These are phyloP conservation scores for Puccinia horiana DNA, from an alignment of 1,284 basidiomycete species.

Conservation along the genomic window DNA sequence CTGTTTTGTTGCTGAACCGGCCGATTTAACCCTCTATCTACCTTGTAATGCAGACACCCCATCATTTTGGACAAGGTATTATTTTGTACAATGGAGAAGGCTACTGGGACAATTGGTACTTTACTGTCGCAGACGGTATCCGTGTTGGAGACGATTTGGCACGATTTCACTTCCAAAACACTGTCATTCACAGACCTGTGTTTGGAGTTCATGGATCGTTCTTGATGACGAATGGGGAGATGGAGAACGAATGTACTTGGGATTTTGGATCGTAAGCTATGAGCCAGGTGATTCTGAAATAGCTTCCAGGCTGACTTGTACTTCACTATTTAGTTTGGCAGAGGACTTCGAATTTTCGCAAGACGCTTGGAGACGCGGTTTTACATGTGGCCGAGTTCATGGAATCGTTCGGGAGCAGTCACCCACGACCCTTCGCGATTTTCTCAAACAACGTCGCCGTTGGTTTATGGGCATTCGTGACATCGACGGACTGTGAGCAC, in stretches of 20 bases:
- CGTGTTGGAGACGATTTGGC: constrained; percentile 61
- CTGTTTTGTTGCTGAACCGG: constrained; percentile 33
- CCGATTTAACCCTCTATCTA: neutral
- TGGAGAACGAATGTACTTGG: constrained; percentile 61
- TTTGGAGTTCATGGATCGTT: constrained; percentile 61
- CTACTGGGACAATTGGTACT: constrained; percentile 61
- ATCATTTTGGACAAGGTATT: constrained; percentile 61
- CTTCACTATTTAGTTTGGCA: constrained; percentile 55
- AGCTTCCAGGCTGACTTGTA: neutral
- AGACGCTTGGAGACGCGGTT: constrained; percentile 60
- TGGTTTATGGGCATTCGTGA: constrained; percentile 60
- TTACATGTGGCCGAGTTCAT: constrained; percentile 60
- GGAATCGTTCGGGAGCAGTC: constrained; percentile 60
- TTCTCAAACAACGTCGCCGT: constrained; percentile 61
- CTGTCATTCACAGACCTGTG: constrained; percentile 59
- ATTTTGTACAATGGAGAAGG: constrained; percentile 61
- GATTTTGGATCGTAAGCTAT: constrained; percentile 53
- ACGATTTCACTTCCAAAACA: constrained; percentile 60
- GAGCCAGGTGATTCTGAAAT: neutral
- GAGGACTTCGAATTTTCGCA: constrained; percentile 62
- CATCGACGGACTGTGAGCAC: constrained; percentile 51
- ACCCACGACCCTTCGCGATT: constrained; percentile 59
- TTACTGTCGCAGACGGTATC: constrained; percentile 60
- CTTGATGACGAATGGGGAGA: constrained; percentile 60
- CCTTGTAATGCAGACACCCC: constrained; percentile 55